A percentile compares a stretch with the other conserved stretches of the same genome.
These are phyloP conservation scores for Massariosphaeria phaeospora DNA, from an alignment of 495 filamentous ascomycete species.

Conservation along the genomic window DNA sequence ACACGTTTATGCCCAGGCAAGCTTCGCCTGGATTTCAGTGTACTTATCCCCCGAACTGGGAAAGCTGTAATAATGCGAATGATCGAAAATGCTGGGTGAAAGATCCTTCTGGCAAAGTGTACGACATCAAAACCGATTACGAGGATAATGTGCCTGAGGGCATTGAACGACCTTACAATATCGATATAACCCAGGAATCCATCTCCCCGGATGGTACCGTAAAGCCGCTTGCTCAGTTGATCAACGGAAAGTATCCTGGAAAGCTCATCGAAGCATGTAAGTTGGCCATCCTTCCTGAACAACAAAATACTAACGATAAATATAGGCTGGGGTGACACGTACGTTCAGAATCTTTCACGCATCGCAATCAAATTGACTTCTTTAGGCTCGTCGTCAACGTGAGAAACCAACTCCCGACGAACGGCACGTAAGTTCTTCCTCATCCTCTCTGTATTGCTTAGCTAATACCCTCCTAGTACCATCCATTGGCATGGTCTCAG, in stretches of 20 bases:
- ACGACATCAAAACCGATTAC: constrained; percentile 21
- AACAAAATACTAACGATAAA: too few relatives aligned
- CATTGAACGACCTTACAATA: constrained; percentile 3
- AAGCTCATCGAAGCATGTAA: constrained; percentile 34
- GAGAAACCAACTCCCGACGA: constrained; percentile 34
- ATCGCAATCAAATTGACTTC: not conserved
- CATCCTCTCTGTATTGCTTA: too few relatives aligned
- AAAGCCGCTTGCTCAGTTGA: constrained; percentile 24
- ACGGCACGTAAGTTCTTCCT: too few relatives aligned
- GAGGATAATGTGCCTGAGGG: constrained; percentile 9
- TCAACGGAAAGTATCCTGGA: constrained; percentile 38
- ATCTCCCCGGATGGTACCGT: constrained; percentile 16
- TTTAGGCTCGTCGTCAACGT: constrained; percentile 33
- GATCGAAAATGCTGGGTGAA: constrained; percentile 24
- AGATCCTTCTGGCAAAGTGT: constrained; percentile 13
- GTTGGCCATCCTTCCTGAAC: too few relatives aligned
- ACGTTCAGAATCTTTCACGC: not conserved
- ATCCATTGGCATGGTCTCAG: constrained; percentile 43
- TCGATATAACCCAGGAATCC: constrained; percentile 4
- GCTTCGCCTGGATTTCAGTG: constrained; percentile 18
- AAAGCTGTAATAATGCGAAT: constrained; percentile 6
- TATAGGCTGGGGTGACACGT: constrained; percentile 41
- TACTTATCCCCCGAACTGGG: constrained; percentile 10
- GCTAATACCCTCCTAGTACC: too few relatives aligned
- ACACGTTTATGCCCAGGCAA: constrained; percentile 10